These are phyloP conservation scores for Phytophthora brassicae DNA, from an alignment of 352 stramenopile genomes.

Conservation along the genomic window DNA sequence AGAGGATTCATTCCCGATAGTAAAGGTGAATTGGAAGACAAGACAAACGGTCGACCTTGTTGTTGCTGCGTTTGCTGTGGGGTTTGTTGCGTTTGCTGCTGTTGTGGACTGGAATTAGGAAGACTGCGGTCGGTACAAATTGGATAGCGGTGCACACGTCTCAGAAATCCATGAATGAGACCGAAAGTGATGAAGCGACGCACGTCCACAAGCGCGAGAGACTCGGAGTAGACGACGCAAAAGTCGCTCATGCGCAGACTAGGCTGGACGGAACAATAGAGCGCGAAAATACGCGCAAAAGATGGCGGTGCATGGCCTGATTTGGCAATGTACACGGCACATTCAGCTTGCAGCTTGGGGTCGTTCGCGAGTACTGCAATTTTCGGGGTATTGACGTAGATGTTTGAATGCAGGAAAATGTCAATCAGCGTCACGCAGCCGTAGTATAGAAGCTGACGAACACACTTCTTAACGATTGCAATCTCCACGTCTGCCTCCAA, in stretches of 20 bases:
- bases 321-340: constrained; percentile 80
- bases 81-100: constrained; percentile 32
- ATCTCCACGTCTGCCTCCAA: constrained; percentile 88
- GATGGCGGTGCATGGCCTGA: constrained; percentile 52
- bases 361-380: constrained; percentile 66
- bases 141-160: constrained; percentile 85
- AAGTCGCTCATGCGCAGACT: constrained; percentile 84
- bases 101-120: constrained; percentile 25
- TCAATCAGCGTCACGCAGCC: constrained; percentile 89
- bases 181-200: constrained; percentile 88
- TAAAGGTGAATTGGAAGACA: constrained; percentile 39
- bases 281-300: constrained; percentile 80
- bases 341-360: constrained; percentile 68
- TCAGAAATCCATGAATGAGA: constrained; percentile 83
- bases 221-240: constrained; percentile 75
- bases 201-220: constrained; percentile 72
- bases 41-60: constrained; percentile 28
- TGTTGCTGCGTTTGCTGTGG: constrained; percentile 33
- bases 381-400: constrained; percentile 75
- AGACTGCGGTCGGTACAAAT: constrained; percentile 58
- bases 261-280: constrained; percentile 87
- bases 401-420: constrained; percentile 91
- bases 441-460: constrained; percentile 89
- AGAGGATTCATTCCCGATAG: constrained; percentile 40
- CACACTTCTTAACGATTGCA: constrained; percentile 86